Evolutionary conservation across 1,139 yeast species (phyloP).

Genomic region (Diutina catenulata): DNA sequence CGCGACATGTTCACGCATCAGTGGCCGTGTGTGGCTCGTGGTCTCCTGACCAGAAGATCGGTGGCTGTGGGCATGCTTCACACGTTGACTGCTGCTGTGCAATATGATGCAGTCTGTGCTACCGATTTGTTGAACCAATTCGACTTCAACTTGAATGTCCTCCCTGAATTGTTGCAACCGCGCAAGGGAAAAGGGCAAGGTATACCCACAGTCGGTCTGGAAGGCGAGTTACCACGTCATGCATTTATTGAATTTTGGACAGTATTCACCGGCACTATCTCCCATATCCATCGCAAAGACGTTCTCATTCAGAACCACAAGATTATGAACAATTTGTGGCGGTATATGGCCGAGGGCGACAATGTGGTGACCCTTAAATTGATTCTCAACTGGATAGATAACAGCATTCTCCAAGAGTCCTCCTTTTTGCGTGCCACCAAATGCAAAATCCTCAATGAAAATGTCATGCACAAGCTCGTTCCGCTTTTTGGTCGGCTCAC

Average conservation of each 20-base stretch:
- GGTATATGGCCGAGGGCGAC: conserved; percentile 42
- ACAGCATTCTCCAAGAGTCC: conserved; percentile 44
- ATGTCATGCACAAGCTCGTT: conserved; percentile 50
- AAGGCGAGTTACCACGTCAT: background rate
- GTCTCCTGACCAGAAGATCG: background rate
- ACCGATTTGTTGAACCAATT: background rate
- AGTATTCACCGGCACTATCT: background rate
- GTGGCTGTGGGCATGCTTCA: background rate
- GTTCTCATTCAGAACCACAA: conserved; percentile 53
- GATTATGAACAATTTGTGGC: conserved; percentile 54
- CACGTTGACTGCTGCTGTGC: background rate
- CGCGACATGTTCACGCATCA: background rate
- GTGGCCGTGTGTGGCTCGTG: background rate
- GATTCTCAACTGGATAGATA: conserved; percentile 37
- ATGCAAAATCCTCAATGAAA: conserved; percentile 68
- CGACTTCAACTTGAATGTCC: background rate
- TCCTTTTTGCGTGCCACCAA: conserved; percentile 59
- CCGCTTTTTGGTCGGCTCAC: conserved; percentile 35
- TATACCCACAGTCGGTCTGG: conserved; percentile 1
- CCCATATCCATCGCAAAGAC: conserved; percentile 27
- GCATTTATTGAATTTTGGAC: conserved; percentile 1
- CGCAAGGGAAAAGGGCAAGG: too few species aligned
- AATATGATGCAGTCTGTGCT: background rate
- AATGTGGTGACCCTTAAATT: conserved; percentile 27
- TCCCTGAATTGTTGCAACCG: background rate